phyloP scores from a whole-genome alignment of 2,329 filamentous ascomycete species.

The Fusarium virguliforme region DNA sequence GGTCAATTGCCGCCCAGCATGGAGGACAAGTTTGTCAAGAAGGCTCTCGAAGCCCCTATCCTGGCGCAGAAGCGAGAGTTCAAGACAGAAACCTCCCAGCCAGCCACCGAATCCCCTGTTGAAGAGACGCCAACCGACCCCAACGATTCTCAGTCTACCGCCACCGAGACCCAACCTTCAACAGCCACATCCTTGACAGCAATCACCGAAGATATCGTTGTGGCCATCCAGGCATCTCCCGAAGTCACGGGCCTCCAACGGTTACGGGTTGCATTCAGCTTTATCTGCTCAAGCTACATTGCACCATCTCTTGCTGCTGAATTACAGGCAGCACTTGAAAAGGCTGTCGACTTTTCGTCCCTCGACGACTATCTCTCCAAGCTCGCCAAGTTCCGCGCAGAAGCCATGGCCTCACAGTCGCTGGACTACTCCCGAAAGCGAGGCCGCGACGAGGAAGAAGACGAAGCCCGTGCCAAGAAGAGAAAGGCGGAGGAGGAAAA shows the following conservation, averaged over 20 bases:
- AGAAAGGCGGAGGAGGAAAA: conserved; percentile 91
- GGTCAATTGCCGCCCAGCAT: conserved; percentile 81
- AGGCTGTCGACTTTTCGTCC: conserved; percentile 75
- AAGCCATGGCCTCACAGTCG: conserved; percentile 79
- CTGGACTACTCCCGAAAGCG: conserved; percentile 82
- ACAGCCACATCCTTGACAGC: conserved; percentile 64
- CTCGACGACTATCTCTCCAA: conserved; percentile 79
- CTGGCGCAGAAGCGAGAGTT: conserved; percentile 76
- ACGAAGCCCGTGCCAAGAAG: conserved; percentile 80
- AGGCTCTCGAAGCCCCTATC: conserved; percentile 83
- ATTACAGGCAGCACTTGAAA: conserved; percentile 61
- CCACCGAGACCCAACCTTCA: conserved; percentile 60
- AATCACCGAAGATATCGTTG: conserved; percentile 55
- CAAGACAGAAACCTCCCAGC: conserved; percentile 31
- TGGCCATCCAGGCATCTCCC: conserved; percentile 63
- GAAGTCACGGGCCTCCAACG: conserved; percentile 74
- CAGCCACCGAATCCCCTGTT: conserved; percentile 33
- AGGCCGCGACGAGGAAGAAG: conserved; percentile 76
- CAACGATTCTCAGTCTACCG: conserved; percentile 63
- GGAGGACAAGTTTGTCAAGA: conserved; percentile 87
- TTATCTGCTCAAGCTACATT: conserved; percentile 76
- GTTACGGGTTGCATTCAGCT: conserved; percentile 75
- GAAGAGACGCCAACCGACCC: conserved; percentile 48
- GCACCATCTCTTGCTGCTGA: conserved; percentile 60
- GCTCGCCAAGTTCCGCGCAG: conserved; percentile 77